Conservation (phyloP, 2,329 filamentous ascomycete species). For the Fusarium sterilihyphosum region DNA sequence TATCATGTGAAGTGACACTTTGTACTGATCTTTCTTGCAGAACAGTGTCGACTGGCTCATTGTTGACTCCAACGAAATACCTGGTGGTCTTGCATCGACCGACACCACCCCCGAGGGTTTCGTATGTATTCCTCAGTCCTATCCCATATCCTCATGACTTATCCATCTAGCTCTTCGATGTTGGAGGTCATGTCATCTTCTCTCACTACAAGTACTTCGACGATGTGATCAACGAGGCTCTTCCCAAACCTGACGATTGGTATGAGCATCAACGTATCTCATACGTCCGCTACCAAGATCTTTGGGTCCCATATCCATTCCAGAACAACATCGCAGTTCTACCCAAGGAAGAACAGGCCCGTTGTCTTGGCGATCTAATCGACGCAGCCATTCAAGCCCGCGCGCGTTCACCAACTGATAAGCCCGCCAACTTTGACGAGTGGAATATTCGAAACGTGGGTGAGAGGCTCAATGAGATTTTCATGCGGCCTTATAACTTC, state of each 20-base stretch:
- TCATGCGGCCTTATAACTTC: slow-evolving; percentile 99
- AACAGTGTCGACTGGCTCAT: slow-evolving; percentile 95
- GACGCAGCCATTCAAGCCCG: slow-evolving; percentile 89
- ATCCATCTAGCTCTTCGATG: slow-evolving; percentile 99
- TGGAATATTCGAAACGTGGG: slow-evolving; percentile 97
- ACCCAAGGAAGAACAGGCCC: slow-evolving; percentile 95
- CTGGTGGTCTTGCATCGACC: slow-evolving; percentile 94
- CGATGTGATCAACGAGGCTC: slow-evolving; percentile 96
- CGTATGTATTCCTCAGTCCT: slow-evolving; percentile 69
- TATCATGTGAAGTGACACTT: slow-evolving; percentile 14
- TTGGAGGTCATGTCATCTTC: slow-evolving; percentile 98
- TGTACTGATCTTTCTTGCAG: slow-evolving; percentile 58
- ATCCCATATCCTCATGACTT: no score
- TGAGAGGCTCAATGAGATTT: slow-evolving; percentile 87
- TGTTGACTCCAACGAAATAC: slow-evolving; percentile 88
- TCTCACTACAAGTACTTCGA: slow-evolving; percentile 99
- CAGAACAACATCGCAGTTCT: slow-evolving; percentile 99
- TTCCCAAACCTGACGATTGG: slow-evolving; percentile 95
- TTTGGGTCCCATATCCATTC: slow-evolving; percentile 99
- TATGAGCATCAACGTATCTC: slow-evolving; percentile 98
- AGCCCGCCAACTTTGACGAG: slow-evolving; percentile 97
- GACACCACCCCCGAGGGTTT: slow-evolving; percentile 96
- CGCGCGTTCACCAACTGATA: slow-evolving; percentile 75
- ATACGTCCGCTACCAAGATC: slow-evolving; percentile 94
- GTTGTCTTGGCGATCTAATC: slow-evolving; percentile 93